Evolutionary conservation across 148 eudicot species (phyloP), one percentile per base, ranked within the genome.

Genomic region (Vaccinium darrowii): DNA sequence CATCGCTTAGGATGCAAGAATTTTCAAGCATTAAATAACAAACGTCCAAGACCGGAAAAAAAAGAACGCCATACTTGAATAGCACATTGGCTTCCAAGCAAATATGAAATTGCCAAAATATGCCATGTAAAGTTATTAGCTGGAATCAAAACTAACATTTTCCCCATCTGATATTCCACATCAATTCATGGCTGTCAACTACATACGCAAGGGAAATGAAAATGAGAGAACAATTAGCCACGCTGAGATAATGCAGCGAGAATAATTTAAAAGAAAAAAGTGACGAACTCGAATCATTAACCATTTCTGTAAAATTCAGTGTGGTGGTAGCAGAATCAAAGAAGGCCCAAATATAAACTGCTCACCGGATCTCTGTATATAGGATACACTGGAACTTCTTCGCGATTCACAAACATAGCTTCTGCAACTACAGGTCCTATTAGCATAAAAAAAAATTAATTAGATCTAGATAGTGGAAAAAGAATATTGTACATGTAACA

Each of bases 361-460:
- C 99, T 90, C 81, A 97, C 99, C 69, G 98, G 99, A 85, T 97
- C 99, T 89, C 99, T 90, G 83, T 97, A 97, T 47, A 93, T 73
- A 18, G 99, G 98, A 89, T 91, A 93, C 16, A 97, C 91, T 7
- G 99, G 98, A 84, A 97, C 83, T 88, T 95, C 99, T 86, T 97
- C 98, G 8, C 99, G 93, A 71, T 97, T 94, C 84, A 95, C 95
- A 83, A 97, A 95, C 98, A 92, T 95, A 83, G 99, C 99, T 89
- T 97, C 99, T 50, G 98, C 98, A 81, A 95, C 96, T 79, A 97
- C 98, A 11, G 99, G 99, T 51, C 99, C 99, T 97, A 36, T 27
- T 9, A 67, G 27, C 79, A 77, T 39, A 85, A 76, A 50, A n/a
- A n/a, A n/a, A 52, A 36, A 72, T 36, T 23, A 58, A 81, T 80